A percentile compares a stretch with the other conserved stretches of the same genome.
Evolutionary conservation across 768 basidiomycete genomes (phyloP).

Genomic region (Porpolomopsis calyptriformis): DNA sequence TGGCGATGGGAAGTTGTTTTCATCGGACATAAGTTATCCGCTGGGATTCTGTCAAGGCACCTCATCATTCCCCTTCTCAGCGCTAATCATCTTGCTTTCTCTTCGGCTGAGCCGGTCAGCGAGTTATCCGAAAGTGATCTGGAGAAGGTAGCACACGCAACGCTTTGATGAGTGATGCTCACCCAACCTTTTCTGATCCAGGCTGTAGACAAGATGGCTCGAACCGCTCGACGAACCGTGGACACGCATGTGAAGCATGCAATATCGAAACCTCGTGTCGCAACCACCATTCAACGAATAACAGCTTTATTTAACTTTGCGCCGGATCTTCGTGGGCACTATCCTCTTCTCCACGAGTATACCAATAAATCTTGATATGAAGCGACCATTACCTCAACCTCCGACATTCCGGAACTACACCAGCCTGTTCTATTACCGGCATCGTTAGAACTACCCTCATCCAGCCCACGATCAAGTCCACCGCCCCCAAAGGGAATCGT

Average conservation of each 20-base stretch:
- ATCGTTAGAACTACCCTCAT: constrained; percentile 8
- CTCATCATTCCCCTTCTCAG: constrained; percentile 70
- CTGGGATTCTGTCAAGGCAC: constrained; percentile 69
- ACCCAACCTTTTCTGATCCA: constrained; percentile 16
- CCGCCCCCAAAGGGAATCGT: constrained; percentile 8
- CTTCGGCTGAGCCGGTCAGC: constrained; percentile 45
- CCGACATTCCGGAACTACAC: constrained; percentile 35
- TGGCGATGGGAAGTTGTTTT: constrained; percentile 74
- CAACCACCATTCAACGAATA: constrained; percentile 59
- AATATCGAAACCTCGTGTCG: constrained; percentile 55
- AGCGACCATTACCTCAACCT: constrained; percentile 45
- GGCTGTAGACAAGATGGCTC: constrained; percentile 61
- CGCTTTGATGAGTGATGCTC: not conserved
- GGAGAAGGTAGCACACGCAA: constrained; percentile 43
- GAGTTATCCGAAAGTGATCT: constrained; percentile 48
- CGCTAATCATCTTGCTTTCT: constrained; percentile 56
- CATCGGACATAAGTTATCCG: constrained; percentile 51
- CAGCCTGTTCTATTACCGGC: constrained; percentile 5
- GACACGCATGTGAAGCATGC: constrained; percentile 68
- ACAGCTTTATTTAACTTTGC: constrained; percentile 62
- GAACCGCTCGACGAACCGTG: constrained; percentile 53
- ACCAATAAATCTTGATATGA: constrained; percentile 5
- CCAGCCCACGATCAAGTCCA: constrained; percentile 9
- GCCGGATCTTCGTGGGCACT: constrained; percentile 48
- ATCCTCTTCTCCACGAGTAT: not conserved